Evolutionary conservation across 768 basidiomycete genomes (phyloP).

Genomic region (Lanmaoa pseudosensibilis): DNA sequence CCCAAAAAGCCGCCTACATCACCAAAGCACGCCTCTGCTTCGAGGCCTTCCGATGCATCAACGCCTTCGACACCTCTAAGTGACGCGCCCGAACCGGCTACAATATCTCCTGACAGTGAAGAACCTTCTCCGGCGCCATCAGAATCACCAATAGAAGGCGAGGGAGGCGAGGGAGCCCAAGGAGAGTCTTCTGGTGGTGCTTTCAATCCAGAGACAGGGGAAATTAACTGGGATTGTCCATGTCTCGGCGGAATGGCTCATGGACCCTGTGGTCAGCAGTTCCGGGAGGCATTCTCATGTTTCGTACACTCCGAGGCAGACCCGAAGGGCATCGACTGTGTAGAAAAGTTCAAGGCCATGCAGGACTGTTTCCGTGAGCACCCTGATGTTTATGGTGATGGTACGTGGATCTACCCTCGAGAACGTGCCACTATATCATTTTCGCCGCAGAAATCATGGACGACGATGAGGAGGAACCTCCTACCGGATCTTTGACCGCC

Average conservation of each 20-base stretch:
- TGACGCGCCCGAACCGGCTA: conserved; percentile 18
- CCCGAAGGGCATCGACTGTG: conserved; percentile 96
- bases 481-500: not conserved
- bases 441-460: conserved; percentile 58
- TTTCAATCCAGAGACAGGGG: conserved; percentile 94
- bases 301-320: conserved; percentile 93
- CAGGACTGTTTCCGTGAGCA: conserved; percentile 96
- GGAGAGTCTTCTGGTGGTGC: conserved; percentile 49
- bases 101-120: conserved; percentile 1
- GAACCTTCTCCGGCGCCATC: conserved; percentile 9
- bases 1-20: conserved; percentile 14
- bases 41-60: conserved; percentile 19
- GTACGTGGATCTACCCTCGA: conserved; percentile 45
- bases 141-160: conserved; percentile 18
- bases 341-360: conserved; percentile 97
- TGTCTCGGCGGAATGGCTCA: conserved; percentile 99
- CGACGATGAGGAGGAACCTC: conserved; percentile 56
- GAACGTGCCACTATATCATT: conserved; percentile 4
- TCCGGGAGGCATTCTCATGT: conserved; percentile 95
- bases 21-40: conserved; percentile 1
- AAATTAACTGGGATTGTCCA: conserved; percentile 99
- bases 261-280: conserved; percentile 91
- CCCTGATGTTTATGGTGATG: conserved; percentile 94
- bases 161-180: conserved; percentile 26
- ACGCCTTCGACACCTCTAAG: conserved; percentile 14